Conservation (phyloP, 768 basidiomycete species). For the Lyophyllum semitale region DNA sequence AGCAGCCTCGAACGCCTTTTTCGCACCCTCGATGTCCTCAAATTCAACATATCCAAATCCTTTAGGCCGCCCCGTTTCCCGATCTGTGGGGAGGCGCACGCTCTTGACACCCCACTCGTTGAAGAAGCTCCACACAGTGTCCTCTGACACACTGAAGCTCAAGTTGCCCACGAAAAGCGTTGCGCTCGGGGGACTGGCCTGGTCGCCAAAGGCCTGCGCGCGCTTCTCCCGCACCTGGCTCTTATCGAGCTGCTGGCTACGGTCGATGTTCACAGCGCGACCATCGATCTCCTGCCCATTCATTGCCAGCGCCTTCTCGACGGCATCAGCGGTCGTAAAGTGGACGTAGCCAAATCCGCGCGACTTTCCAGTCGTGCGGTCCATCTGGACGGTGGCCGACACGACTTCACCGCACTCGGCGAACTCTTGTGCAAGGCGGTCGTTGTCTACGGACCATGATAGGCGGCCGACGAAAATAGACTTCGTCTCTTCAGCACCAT, state of each 20-base stretch:
- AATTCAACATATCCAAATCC: slow-evolving; percentile 99
- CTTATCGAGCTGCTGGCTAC: slow-evolving; percentile 65
- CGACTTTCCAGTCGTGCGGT: slow-evolving; percentile 79
- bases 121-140: slow-evolving; percentile 87
- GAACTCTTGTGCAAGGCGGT: slow-evolving; percentile 92
- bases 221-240: slow-evolving; percentile 62
- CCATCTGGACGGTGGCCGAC: slow-evolving; percentile 86
- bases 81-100: slow-evolving; percentile 90
- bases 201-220: slow-evolving; percentile 77
- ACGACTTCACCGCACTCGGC: slow-evolving; percentile 85
- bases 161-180: slow-evolving; percentile 93
- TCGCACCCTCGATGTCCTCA: slow-evolving; percentile 74
- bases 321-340: slow-evolving; percentile 68
- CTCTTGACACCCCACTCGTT: slow-evolving; percentile 86
- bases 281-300: slow-evolving; percentile 92
- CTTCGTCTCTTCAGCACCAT: slow-evolving; percentile 52
- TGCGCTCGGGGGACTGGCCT: slow-evolving; percentile 59
- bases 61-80: slow-evolving; percentile 87
- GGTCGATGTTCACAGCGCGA: slow-evolving; percentile 84
- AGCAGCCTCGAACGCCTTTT: slow-evolving; percentile 73
- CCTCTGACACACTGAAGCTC: slow-evolving; percentile 78
- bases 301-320: slow-evolving; percentile 79
- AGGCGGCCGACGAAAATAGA: slow-evolving; percentile 91
- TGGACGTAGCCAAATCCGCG: slow-evolving; percentile 86
- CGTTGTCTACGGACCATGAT: slow-evolving; percentile 97